These are phyloP conservation scores for Zanthoxylum bungeanum DNA, from an alignment of 345 rosid species.

Conservation along the genomic window DNA sequence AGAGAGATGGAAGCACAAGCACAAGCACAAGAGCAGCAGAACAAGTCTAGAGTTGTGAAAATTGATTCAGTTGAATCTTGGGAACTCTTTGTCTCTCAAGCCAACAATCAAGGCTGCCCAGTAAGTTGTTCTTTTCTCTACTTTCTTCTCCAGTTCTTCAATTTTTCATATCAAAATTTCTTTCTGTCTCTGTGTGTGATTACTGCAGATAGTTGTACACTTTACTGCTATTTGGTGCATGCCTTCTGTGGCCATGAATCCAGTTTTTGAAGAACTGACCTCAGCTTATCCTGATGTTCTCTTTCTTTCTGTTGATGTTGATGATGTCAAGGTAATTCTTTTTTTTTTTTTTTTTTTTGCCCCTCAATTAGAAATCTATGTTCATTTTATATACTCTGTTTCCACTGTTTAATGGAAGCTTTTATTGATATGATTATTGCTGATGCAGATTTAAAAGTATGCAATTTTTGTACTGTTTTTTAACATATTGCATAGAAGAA, in stretches of 20 bases:
- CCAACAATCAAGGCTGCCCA: slow-evolving; percentile 58
- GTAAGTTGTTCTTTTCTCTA: slow-evolving; percentile 38
- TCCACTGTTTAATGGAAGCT: too few relatives aligned
- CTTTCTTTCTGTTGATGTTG: slow-evolving; percentile 86
- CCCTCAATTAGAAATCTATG: too few relatives aligned
- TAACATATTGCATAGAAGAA: too few relatives aligned
- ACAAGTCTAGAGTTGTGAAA: slow-evolving; percentile 50
- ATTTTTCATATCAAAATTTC: background rate
- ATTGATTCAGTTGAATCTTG: slow-evolving; percentile 66
- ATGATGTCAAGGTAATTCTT: slow-evolving; percentile 66
- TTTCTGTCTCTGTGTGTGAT: background rate
- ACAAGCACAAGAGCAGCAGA: slow-evolving; percentile 44
- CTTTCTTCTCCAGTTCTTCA: background rate
- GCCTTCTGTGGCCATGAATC: slow-evolving; percentile 91
- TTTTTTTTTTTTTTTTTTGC: too few relatives aligned
- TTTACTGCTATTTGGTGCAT: slow-evolving; percentile 92
- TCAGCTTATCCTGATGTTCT: slow-evolving; percentile 53
- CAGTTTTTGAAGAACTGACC: slow-evolving; percentile 68
- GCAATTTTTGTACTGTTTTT: too few relatives aligned
- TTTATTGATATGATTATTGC: too few relatives aligned
- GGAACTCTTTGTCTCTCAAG: slow-evolving; percentile 58
- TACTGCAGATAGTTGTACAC: slow-evolving; percentile 69
- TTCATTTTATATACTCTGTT: too few relatives aligned
- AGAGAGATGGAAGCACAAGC: too few relatives aligned
- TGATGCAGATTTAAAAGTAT: too few relatives aligned